Conservation (phyloP, 495 filamentous ascomycete species). For the Trichoderma virens region DNA sequence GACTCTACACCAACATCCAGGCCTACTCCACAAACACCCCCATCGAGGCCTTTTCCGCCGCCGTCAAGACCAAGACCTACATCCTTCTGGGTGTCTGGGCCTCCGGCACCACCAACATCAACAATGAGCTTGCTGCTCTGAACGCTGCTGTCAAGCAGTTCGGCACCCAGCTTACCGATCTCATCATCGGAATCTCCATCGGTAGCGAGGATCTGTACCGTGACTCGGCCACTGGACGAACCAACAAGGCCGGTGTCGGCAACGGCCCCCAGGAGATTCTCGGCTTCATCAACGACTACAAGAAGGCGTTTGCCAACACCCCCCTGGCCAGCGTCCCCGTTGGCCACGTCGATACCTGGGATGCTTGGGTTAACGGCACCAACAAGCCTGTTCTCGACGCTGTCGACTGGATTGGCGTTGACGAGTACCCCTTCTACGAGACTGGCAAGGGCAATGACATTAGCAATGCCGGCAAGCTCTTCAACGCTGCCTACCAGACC, state of each 20-base stretch:
- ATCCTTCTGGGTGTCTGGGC: slow-evolving; percentile 48
- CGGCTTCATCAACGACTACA: slow-evolving; percentile 42
- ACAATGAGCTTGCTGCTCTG: slow-evolving; percentile 40
- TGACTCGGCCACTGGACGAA: slow-evolving; percentile 30
- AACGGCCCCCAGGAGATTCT: slow-evolving; percentile 33
- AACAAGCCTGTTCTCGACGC: slow-evolving; percentile 40
- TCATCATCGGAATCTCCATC: slow-evolving; percentile 44
- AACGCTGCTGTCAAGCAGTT: slow-evolving; percentile 34
- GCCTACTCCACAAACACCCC: slow-evolving; percentile 41
- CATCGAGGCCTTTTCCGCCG: slow-evolving; percentile 45
- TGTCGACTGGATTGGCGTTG: slow-evolving; percentile 42
- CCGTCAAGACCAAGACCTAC: slow-evolving; percentile 40
- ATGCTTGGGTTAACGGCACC: slow-evolving; percentile 37
- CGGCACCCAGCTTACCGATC: slow-evolving; percentile 34
- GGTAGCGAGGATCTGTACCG: slow-evolving; percentile 51
- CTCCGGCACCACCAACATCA: slow-evolving; percentile 39
- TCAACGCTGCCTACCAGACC: slow-evolving; percentile 32
- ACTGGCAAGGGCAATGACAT: slow-evolving; percentile 37
- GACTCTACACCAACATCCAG: slow-evolving; percentile 46
- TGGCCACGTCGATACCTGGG: slow-evolving; percentile 46
- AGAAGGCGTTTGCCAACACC: slow-evolving; percentile 27
- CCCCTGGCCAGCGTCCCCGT: slow-evolving; percentile 31
- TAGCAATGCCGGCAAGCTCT: slow-evolving; percentile 31
- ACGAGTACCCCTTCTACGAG: slow-evolving; percentile 47
- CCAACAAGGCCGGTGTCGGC: slow-evolving; percentile 35